A percentile compares a stretch with the other conserved stretches of the same genome.
Evolutionary conservation across 2,329 filamentous ascomycete genomes (phyloP).

Genomic region (Zalaria sp.): DNA sequence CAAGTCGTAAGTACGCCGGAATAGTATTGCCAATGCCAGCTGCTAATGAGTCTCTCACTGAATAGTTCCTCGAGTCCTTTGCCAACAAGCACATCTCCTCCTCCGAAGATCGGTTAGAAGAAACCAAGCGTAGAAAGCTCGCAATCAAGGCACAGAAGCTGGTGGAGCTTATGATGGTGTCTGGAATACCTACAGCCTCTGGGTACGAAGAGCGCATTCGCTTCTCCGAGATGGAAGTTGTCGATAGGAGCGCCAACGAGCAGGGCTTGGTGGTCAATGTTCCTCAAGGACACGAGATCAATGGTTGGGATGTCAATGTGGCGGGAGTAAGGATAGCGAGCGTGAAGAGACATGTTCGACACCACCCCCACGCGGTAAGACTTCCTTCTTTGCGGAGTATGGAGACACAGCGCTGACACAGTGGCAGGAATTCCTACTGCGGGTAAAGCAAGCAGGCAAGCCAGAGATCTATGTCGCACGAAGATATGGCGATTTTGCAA

Average conservation of each 20-base stretch:
- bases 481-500: conserved; percentile 76
- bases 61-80: conserved; percentile 87
- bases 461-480: conserved; percentile 68
- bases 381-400: no score
- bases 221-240: conserved; percentile 92
- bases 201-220: conserved; percentile 95
- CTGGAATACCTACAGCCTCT: conserved; percentile 84
- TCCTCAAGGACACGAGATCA: conserved; percentile 82
- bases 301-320: conserved; percentile 95
- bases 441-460: conserved; percentile 65
- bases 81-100: conserved; percentile 95
- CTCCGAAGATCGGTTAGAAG: conserved; percentile 87
- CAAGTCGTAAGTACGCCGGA: conserved; percentile 56
- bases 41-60: conserved; percentile 1
- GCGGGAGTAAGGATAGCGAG: conserved; percentile 71
- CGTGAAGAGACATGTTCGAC: conserved; percentile 71
- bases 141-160: conserved; percentile 89
- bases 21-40: neutral
- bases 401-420: neutral
- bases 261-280: conserved; percentile 74
- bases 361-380: conserved; percentile 80
- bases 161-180: conserved; percentile 99
- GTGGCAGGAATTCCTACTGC: conserved; percentile 71
- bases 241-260: conserved; percentile 85
- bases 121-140: conserved; percentile 87